A percentile compares a stretch with the other conserved stretches of the same genome.
Conservation (phyloP, 805 yeast genomes). For the Kodamaea restingae region DNA sequence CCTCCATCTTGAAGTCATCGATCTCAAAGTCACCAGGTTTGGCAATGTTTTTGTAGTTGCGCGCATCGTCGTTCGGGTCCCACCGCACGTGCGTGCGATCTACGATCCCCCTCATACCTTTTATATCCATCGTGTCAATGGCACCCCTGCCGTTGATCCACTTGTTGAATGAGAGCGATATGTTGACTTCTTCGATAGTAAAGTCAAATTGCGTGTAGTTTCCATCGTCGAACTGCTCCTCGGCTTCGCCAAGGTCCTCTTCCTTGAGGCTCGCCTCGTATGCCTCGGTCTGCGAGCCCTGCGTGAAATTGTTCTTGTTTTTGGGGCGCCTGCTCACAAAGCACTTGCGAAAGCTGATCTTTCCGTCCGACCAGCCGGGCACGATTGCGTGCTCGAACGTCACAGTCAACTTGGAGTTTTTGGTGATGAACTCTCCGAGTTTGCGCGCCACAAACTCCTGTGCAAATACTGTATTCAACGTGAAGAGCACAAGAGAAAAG, state of each 20-base stretch:
- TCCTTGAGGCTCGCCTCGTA: slow-evolving; percentile 47
- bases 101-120: slow-evolving; percentile 87
- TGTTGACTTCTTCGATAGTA: slow-evolving; percentile 78
- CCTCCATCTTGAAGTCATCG: slow-evolving; percentile 77
- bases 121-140: slow-evolving; percentile 66
- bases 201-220: slow-evolving; percentile 95
- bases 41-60: slow-evolving; percentile 68
- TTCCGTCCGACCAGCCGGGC: slow-evolving; percentile 90
- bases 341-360: slow-evolving; percentile 77
- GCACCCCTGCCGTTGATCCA: slow-evolving; percentile 93
- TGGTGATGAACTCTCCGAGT: slow-evolving; percentile 79
- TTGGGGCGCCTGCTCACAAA: slow-evolving; percentile 83
- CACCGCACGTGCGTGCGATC: slow-evolving; percentile 86
- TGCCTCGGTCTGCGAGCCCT: slow-evolving; percentile 73
- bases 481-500: slow-evolving; percentile 69
- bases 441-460: slow-evolving; percentile 81
- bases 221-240: slow-evolving; percentile 64
- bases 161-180: slow-evolving; percentile 74
- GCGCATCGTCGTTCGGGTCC: slow-evolving; percentile 79
- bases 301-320: slow-evolving; percentile 46
- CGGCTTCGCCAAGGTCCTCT: not conserved
- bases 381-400: slow-evolving; percentile 91
- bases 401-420: slow-evolving; percentile 76
- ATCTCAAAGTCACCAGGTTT: slow-evolving; percentile 92
- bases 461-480: slow-evolving; percentile 80